phyloP scores from a whole-genome alignment of 2,329 filamentous ascomycete genomes.

The Ophiocordyceps camponoti-floridani region DNA sequence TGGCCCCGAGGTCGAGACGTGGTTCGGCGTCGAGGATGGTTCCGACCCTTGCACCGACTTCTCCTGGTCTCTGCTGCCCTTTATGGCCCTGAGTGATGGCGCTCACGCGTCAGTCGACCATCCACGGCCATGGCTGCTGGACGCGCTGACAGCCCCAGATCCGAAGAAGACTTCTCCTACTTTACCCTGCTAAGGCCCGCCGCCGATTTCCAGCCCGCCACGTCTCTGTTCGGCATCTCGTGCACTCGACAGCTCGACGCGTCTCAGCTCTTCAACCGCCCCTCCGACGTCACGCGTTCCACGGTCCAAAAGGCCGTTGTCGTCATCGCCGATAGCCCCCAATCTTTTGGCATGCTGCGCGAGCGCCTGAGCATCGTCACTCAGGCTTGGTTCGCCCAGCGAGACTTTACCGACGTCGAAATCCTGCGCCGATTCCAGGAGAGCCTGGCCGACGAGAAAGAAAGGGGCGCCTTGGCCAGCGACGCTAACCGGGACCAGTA shows the following conservation, averaged over 20 bases:
- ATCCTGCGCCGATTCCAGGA: constrained; percentile 86
- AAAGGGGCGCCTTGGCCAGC: constrained; percentile 35
- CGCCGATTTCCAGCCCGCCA: constrained; percentile 35
- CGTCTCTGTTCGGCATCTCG: constrained; percentile 86
- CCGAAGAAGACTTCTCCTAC: constrained; percentile 93
- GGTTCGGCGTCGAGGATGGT: constrained; percentile 63
- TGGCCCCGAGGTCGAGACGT: constrained; percentile 85
- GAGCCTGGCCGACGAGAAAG: constrained; percentile 54
- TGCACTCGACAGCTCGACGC: constrained; percentile 87
- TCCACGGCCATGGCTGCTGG: too few species aligned
- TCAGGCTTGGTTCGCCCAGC: constrained; percentile 90
- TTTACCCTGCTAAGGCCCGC: constrained; percentile 69
- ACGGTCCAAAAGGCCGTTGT: constrained; percentile 98
- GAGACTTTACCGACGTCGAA: constrained; percentile 78
- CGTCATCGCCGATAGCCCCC: constrained; percentile 79
- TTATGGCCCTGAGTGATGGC: constrained; percentile 92
- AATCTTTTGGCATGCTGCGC: constrained; percentile 76
- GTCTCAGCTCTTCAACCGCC: constrained; percentile 55
- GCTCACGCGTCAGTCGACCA: constrained; percentile 63
- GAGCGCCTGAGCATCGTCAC: constrained; percentile 84
- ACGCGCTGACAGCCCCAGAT: too few species aligned
- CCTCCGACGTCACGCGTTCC: constrained; percentile 83
- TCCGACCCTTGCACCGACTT: constrained; percentile 65
- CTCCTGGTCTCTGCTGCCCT: constrained; percentile 81
- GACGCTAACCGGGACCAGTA: constrained; percentile 71